Percentiles rank a stretch among this genome's conserved stretches.
Conservation (phyloP, 2,329 filamentous ascomycete genomes). For the Pseudogymnoascus sp. region DNA sequence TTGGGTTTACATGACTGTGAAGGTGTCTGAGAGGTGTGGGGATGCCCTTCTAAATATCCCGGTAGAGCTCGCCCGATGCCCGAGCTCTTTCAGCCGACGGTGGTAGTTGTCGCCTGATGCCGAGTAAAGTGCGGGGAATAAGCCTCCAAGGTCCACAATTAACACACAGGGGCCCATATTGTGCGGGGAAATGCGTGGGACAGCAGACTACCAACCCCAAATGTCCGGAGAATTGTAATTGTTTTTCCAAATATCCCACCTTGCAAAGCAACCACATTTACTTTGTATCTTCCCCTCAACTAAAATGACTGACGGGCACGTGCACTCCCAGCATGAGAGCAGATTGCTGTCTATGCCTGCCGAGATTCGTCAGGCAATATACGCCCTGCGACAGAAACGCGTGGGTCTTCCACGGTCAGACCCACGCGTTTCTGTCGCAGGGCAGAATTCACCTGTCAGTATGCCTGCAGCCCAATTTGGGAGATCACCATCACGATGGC, state of each 20-base stretch:
- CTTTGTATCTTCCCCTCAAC: neutral
- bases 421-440: neutral
- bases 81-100: constrained; percentile 4
- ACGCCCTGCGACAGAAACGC: too few species aligned
- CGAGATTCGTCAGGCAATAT: neutral
- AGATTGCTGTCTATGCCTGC: neutral
- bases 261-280: neutral
- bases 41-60: constrained; percentile 3
- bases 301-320: neutral
- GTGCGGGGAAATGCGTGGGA: neutral
- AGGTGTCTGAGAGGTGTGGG: neutral
- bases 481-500: neutral
- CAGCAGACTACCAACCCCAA: neutral
- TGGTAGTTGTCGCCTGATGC: neutral
- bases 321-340: neutral
- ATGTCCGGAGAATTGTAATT: neutral
- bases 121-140: neutral
- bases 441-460: neutral
- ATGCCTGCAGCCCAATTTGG: neutral
- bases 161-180: neutral
- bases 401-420: neutral
- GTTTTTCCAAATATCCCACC: neutral
- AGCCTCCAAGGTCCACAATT: neutral
- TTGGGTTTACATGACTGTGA: neutral
- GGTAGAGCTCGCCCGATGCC: neutral